Percentiles rank a stretch among this genome's conserved stretches.
Evolutionary conservation across 208 protist genomes (phyloP).

Genomic region (Acanthamoeba divionensis): DNA sequence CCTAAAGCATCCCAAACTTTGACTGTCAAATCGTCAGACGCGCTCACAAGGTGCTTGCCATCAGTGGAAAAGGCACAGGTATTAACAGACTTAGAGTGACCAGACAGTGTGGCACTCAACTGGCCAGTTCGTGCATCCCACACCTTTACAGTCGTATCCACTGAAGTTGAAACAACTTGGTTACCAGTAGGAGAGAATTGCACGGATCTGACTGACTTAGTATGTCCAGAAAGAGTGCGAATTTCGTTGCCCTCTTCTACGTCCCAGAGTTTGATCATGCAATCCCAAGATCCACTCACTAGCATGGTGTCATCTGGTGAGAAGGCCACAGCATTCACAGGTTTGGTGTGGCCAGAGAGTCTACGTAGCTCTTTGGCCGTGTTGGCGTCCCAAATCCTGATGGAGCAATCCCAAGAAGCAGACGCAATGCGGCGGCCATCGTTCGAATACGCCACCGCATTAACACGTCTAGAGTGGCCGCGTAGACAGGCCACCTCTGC

Average conservation of each 20-base stretch:
- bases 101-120: neutral
- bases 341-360: slow-evolving; percentile 53
- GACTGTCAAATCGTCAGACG: slow-evolving; percentile 52
- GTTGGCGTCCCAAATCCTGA: slow-evolving; percentile 55
- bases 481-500: slow-evolving; percentile 44
- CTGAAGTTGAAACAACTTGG: slow-evolving; percentile 53
- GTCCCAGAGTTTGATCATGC: slow-evolving; percentile 21
- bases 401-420: neutral
- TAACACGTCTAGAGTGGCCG: slow-evolving; percentile 56
- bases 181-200: neutral
- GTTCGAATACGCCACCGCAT: slow-evolving; percentile 50
- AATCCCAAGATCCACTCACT: slow-evolving; percentile 60
- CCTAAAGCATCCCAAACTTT: slow-evolving; percentile 67
- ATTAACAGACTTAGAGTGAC: slow-evolving; percentile 60
- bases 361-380: slow-evolving; percentile 23
- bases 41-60: slow-evolving; percentile 60
- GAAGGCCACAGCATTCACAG: slow-evolving; percentile 63
- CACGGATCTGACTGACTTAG: neutral
- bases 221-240: slow-evolving; percentile 34
- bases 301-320: slow-evolving; percentile 59
- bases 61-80: slow-evolving; percentile 59
- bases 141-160: slow-evolving; percentile 59
- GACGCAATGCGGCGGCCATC: slow-evolving; percentile 46
- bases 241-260: slow-evolving; percentile 34
- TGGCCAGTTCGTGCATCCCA: slow-evolving; percentile 58